Percentiles rank a stretch among this genome's conserved stretches.
phyloP scores from a whole-genome alignment of 805 yeast genomes.

The Barnettozyma populi region DNA sequence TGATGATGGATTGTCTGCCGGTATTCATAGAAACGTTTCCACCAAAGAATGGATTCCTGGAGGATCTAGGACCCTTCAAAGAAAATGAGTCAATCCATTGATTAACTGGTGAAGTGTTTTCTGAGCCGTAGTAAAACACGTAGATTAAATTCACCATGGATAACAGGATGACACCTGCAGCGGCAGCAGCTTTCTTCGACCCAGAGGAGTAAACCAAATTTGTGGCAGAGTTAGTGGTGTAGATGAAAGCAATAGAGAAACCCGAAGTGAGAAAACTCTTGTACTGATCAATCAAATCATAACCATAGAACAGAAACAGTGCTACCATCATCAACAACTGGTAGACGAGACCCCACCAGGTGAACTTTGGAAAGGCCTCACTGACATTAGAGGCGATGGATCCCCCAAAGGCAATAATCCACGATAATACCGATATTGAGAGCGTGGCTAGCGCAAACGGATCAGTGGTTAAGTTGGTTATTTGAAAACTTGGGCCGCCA shows the following conservation, averaged over 20 bases:
- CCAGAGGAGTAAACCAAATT: conserved; percentile 64
- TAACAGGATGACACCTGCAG: conserved; percentile 84
- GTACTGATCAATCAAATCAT: conserved; percentile 64
- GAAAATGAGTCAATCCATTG: conserved; percentile 82
- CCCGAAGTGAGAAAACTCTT: conserved; percentile 39
- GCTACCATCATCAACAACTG: conserved; percentile 56
- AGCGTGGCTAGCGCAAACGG: conserved; percentile 85
- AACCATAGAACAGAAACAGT: conserved; percentile 48
- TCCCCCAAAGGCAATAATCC: conserved; percentile 88
- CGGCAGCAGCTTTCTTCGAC: conserved; percentile 73
- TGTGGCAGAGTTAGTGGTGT: conserved; percentile 80
- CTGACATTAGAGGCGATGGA: conserved; percentile 51
- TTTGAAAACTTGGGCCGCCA: conserved; percentile 17
- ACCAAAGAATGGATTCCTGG: conserved; percentile 22
- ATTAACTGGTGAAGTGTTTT: conserved; percentile 81
- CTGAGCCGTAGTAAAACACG: conserved; percentile 87
- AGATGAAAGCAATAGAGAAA: conserved; percentile 67
- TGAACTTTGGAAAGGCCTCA: conserved; percentile 64
- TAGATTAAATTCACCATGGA: conserved; percentile 80
- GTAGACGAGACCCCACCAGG: conserved; percentile 96
- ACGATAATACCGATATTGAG: conserved; percentile 67
- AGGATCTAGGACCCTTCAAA: conserved; percentile 40
- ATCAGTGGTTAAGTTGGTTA: conserved; percentile 61
- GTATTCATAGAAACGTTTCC: conserved; percentile 7
- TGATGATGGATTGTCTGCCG: conserved; percentile 7